These are phyloP conservation scores for Ustilago loliicola DNA, from an alignment of 1,284 basidiomycete genomes.

Conservation along the genomic window DNA sequence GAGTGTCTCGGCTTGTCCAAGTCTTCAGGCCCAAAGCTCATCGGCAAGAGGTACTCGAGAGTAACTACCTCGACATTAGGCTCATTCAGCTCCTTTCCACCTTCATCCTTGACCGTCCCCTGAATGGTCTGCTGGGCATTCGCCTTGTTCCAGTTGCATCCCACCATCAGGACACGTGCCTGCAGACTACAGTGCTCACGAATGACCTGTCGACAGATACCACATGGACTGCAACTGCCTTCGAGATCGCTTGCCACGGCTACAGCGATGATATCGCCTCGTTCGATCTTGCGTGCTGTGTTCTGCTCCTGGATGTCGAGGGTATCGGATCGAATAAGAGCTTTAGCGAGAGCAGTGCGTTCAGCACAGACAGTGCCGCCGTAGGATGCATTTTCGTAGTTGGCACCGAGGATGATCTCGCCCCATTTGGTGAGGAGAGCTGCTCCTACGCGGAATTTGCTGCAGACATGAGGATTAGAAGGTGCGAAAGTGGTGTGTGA, in stretches of 20 bases:
- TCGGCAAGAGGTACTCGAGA: conserved; percentile 82
- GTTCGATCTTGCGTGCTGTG: conserved; percentile 43
- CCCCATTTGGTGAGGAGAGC: conserved; percentile 81
- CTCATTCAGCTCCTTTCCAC: conserved; percentile 67
- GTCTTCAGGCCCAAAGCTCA: conserved; percentile 89
- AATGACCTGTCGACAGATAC: conserved; percentile 90
- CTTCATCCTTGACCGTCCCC: conserved; percentile 27
- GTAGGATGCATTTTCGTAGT: conserved; percentile 91
- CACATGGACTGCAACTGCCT: conserved; percentile 75
- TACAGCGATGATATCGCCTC: conserved; percentile 58
- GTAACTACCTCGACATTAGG: conserved; percentile 73
- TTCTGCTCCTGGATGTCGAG: conserved; percentile 34
- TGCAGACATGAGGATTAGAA: conserved; percentile 66
- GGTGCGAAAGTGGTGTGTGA: background rate
- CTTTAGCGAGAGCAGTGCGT: conserved; percentile 63
- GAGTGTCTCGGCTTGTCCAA: conserved; percentile 71
- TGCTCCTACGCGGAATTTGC: conserved; percentile 89
- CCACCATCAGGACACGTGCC: conserved; percentile 84
- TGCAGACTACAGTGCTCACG: conserved; percentile 82
- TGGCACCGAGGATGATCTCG: conserved; percentile 82
- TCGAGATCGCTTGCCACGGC: conserved; percentile 59
- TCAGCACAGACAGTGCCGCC: conserved; percentile 74
- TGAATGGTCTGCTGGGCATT: conserved; percentile 12
- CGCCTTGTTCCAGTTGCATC: conserved; percentile 75
- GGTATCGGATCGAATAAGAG: conserved; percentile 35